Evolutionary conservation across 192 early-diverging fungal species (phyloP), one percentile per base, ranked within the genome.

Genomic region (Rhizophagus prolifer): DNA sequence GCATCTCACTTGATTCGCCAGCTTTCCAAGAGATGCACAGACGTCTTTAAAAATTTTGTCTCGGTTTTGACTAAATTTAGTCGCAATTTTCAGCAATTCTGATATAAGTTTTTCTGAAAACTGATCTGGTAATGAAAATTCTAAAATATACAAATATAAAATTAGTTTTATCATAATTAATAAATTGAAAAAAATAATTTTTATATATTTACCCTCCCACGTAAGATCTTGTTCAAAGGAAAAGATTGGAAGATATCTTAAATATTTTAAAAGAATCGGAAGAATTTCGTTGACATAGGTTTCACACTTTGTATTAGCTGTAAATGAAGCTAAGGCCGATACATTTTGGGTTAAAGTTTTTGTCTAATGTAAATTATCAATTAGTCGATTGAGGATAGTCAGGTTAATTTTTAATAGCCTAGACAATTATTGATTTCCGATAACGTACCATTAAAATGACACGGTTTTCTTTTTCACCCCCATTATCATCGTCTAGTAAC

Each of bases 21-120:
- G 65, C 50, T 68, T 81, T 75, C 75, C 81, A 34, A 82, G 59
- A 36, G 80, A 78, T 26, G 58, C 16, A 77, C 72, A 80, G 46
- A 84, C 38, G 26, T 79, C 68, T 61, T 82, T 73, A 13, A 82
- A 47, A 38, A 84, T 81, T 46, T 73, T 64, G 23, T 84, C 77
- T 14, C 83, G 81, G 5, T 75, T 76, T 6, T 65, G n/a, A 7
- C 69, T 41, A 25, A 75, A 68, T 70, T 79, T 81, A 65, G 12
- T 73, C 2, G 79, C 81, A 31, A 84, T 80, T 36, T 70, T 79
- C 26, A 84, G 63, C 38, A 84, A 72, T 60, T 80, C 77, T 10
- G 60, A 65, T 38, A 79, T 74, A 28, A 84, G 58, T 31, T 59
- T 79, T 13, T n/a, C 63, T 14, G 81, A 78, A 23, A 84, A 60